Base-by-base conservation (phyloP, 306 rosid species). In the Acacia confusa region DNA sequence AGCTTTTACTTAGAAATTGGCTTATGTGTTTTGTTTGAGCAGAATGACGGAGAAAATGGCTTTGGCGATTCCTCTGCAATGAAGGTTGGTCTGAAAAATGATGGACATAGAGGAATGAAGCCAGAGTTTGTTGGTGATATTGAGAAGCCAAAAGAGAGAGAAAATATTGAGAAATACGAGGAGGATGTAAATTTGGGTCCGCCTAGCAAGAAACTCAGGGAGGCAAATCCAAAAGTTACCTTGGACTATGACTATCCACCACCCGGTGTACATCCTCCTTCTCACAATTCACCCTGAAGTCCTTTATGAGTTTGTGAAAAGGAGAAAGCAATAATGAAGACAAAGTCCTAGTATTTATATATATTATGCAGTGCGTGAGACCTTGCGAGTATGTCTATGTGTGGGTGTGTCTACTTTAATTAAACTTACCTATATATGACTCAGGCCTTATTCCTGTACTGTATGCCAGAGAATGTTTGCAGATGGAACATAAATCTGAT, bases 231-330 rank as follows among this genome's bases (percentile, higher is more conserved):
- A 0, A 87, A 85, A 69, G 86, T 90, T 82, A 83, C 82, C 85
- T 84, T 83, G 87, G 98, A 94, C 67, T 90, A 94, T 72, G 98
- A 94, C 63, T 92, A 94, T 74, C 57, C 92, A 32, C 97, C 93
- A 43, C 94, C 98, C 0, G 90, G 90, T 88, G 88, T 93, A 60
- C 95, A 94, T 81, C 97, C 98, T 84, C 98, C 97, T 78, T 82
- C 87, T 80, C 98, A 94, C 84, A 93, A 93, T 86, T 79, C 89
- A 48, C 15, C 83, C 13, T 79, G 11, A 34, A 36, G 24, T 6
- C 25, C 27, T 67, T 4, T 3, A 48, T 48, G 8, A 66, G 47
- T 17, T 19, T 17, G 43, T 15, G 47, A 20, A 38, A 36, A 22
- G 44, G 3, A 66, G 13, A 19, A 17, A 2, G 22, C 43, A 34